Base-by-base conservation (phyloP, 805 yeast genomes). In the Kodamaea sagamina region DNA sequence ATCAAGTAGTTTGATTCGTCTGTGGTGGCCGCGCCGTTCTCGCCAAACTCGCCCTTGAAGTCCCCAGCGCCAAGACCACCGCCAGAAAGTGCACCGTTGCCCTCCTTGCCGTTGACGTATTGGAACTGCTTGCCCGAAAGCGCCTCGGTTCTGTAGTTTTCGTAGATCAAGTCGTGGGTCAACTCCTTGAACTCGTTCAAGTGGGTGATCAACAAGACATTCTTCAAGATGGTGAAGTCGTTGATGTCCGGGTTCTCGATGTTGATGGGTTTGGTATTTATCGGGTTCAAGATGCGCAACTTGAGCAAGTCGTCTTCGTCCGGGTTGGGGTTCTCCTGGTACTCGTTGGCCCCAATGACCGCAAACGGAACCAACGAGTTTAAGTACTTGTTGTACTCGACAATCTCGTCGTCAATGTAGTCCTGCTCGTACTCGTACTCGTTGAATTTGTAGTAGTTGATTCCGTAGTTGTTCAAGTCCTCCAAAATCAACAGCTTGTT, bases 141-240 rank as follows among this genome's bases (percentile, higher is more conserved):
- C 12, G 90, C 89, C 57, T 82, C 89, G 7, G 96, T 86, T 75
- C 97, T 83, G 67, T 89, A 89, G 59, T 82, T 83, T 64, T 89
- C 97, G 63, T 89, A 89, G 50, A 89, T 70, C 31, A 82, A 77
- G 61, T 89, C 96, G 61, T 86, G 95, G 6, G 97, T 89, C 57
- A 79, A 75, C 55, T 89, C 97, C 67, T 88, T 88, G 64, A 89
- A 80, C 59, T 89, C 97, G 60, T 83, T 83, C 64, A 89, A 75
- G 66, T 89, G 96, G 12, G 93, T 82, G 55, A 86, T 84, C 57
- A 89, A 76, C 47, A 89, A 69, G 3, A 89, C 79, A 57, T 87
- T 88, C 62, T 89, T 82, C 62, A 89, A 74, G 32, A 86, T 77
- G 34, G 87, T 78, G 60, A 89, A 86, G 64, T 89, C 97, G 50